Base-by-base conservation (phyloP, 148 eudicot species). In the Silene conica region DNA sequence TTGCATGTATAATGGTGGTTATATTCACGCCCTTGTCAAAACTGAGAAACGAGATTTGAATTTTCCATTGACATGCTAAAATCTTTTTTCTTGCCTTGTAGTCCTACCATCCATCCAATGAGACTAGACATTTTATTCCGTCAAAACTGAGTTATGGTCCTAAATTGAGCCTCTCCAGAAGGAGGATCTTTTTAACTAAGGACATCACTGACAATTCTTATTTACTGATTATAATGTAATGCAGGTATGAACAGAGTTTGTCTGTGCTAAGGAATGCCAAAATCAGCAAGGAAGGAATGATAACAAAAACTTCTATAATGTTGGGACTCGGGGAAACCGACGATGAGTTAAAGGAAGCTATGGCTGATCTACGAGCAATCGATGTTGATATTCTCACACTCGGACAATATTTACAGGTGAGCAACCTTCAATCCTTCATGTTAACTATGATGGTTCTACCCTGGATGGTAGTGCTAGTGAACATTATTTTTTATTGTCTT, bases 261-360 rank as follows among this genome's bases (percentile, higher is more conserved):
- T 86, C 89, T 13, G 97, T 93, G 41, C 85, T 93, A 22, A 89
- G 86, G 80, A 91, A 93, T 83, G 98, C 97, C 64, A 93, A 93
- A 80, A 69, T 77, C 34, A 79, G 83, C 78, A 91, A 91, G 82
- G 85, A 85, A 78, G 97, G 97, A 79, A 89, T 93, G 98, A 86
- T 93, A 25, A 91, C 98, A 19, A 93, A 93, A 84, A 77, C 98
- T 43, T 93, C 97, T 10, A 85, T 93, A 78, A 93, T 93, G 98
- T 73, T 93, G 74, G 98, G 98, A 69, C 98, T 91, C 60, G 98
- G 98, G 63, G 98, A 93, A 84, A 83, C 89, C 70, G 98, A 93
- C 74, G 91, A 91, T 50, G 97, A 93, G 78, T 63, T 89, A 72
- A 91, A 85, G 83, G 81, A 88, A 88, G 63, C 92, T 63, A 89